phyloP scores from a whole-genome alignment of 441 rosid species.

The Mallotus repandus region DNA sequence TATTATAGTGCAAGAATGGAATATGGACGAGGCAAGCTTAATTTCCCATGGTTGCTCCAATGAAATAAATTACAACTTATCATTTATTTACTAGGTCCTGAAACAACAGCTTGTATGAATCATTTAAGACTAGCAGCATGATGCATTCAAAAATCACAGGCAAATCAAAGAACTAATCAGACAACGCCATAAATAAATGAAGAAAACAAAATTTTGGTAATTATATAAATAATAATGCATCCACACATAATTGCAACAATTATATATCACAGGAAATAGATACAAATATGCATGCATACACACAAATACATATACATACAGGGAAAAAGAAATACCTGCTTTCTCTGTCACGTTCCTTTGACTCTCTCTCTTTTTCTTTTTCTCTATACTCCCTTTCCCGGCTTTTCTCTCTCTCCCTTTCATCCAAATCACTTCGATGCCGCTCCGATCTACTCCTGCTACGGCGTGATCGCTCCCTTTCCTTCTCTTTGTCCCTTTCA shows the following conservation, averaged over 20 bases:
- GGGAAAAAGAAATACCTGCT: conserved; percentile 48
- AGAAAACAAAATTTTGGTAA: not conserved
- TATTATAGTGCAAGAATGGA: not conserved
- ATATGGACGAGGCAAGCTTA: not conserved
- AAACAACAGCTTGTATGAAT: not conserved
- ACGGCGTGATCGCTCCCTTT: conserved; percentile 51
- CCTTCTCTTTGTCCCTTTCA: conserved; percentile 45
- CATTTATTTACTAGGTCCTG: not conserved
- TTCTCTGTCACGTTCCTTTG: conserved; percentile 68
- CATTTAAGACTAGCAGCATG: not conserved
- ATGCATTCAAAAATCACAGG: not conserved
- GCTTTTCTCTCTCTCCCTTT: conserved; percentile 43
- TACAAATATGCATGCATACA: not conserved
- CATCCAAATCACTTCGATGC: conserved; percentile 56
- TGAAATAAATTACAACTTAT: too few species aligned
- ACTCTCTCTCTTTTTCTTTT: conserved; percentile 57
- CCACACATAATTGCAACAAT: too few species aligned
- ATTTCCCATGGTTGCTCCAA: not conserved
- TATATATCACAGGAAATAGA: too few species aligned
- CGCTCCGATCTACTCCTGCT: conserved; percentile 67
- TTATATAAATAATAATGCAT: not conserved
- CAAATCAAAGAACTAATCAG: not conserved
- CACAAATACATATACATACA: not conserved
- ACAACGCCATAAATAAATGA: not conserved
- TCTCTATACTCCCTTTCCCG: conserved; percentile 61